Evolutionary conservation across 257 asterid genomes (phyloP), one percentile per base, ranked within the genome.

Genomic region (Coffea canephora): DNA sequence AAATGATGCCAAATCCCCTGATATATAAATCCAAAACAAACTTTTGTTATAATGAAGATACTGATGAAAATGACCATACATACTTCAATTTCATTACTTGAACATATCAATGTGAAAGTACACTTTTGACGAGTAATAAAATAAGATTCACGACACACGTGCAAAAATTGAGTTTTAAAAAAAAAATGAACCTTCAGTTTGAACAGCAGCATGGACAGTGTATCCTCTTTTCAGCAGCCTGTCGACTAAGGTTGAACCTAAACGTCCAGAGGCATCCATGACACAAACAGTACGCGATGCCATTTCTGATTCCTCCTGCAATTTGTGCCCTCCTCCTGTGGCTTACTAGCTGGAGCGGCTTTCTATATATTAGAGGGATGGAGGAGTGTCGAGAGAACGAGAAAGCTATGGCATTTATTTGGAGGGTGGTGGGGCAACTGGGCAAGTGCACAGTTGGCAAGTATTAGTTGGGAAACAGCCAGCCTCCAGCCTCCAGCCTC

Each of bases 171-270:
- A 68, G 2, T 31, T 31, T 1, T 27, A 27, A 31, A 31, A 31
- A 31, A 31, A 31, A 31, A 31, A 31, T 31, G 34, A 74, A 94
- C 98, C 91, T 23, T 74, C 93, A 69, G 83, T 81, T 83, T 88
- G 89, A 59, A 92, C 76, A 73, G 99, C 97, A 71, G 99, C 98
- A 83, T 96, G 98, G 14, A 94, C 98, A 76, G 91, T 84, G 84
- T 94, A 96, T 39, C 97, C 99, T 69, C 93, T 84, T 69, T 78
- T 90, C 74, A 96, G 85, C 34, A 96, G 94, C 70, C 90, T 88
- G 75, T 82, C 87, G 78, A 96, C 97, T 67, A 96, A 91, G 71
- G 90, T 85, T 7, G 96, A 84, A 76, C 98, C 99, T 9, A 96
- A 71, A 0, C 84, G 88, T 11, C 97, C 97, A 0, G 97, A 84